Conservation (phyloP, 2,329 filamentous ascomycete genomes). For the Bisporella sp. region DNA sequence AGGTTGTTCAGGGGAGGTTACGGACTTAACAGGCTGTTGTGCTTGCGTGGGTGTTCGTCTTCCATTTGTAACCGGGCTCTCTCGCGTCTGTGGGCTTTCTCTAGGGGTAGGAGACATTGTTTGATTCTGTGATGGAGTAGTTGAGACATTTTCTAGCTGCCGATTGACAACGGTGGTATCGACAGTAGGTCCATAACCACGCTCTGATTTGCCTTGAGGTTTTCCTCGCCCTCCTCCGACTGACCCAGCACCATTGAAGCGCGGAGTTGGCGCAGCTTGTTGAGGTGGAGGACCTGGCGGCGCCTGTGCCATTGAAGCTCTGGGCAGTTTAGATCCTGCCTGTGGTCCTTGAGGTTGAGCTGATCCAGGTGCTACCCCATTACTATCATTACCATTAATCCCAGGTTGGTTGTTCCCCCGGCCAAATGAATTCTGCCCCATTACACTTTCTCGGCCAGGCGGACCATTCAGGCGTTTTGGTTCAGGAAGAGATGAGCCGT, state of each 20-base stretch:
- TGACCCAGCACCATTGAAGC: slow-evolving; percentile 14
- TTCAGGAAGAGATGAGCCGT: slow-evolving; percentile 30
- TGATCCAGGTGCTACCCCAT: slow-evolving; percentile 24
- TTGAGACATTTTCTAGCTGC: slow-evolving; percentile 39
- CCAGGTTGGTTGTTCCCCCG: slow-evolving; percentile 27
- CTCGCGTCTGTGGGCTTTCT: slow-evolving; percentile 33
- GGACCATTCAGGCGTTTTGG: slow-evolving; percentile 39
- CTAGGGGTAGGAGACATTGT: slow-evolving; percentile 23
- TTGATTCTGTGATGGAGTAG: slow-evolving; percentile 29
- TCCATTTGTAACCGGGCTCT: slow-evolving; percentile 47
- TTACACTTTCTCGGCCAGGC: slow-evolving; percentile 34
- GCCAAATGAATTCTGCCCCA: slow-evolving; percentile 28
- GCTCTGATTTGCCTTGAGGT: slow-evolving; percentile 21
- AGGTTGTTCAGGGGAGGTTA: slow-evolving; percentile 14
- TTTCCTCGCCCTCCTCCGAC: slow-evolving; percentile 17
- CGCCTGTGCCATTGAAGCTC: slow-evolving; percentile 50
- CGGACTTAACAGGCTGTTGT: slow-evolving; percentile 30
- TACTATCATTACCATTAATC: slow-evolving; percentile 31
- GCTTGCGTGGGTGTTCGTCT: slow-evolving; percentile 55
- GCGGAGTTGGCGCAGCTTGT: slow-evolving; percentile 52
- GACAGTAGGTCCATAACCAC: slow-evolving; percentile 22
- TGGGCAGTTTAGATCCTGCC: slow-evolving; percentile 48
- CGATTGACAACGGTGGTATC: slow-evolving; percentile 31
- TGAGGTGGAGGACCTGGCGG: slow-evolving; percentile 58
- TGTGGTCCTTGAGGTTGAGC: slow-evolving; percentile 29